Evolutionary conservation across 257 asterid genomes (phyloP).

Genomic region (Solanum arcanum): DNA sequence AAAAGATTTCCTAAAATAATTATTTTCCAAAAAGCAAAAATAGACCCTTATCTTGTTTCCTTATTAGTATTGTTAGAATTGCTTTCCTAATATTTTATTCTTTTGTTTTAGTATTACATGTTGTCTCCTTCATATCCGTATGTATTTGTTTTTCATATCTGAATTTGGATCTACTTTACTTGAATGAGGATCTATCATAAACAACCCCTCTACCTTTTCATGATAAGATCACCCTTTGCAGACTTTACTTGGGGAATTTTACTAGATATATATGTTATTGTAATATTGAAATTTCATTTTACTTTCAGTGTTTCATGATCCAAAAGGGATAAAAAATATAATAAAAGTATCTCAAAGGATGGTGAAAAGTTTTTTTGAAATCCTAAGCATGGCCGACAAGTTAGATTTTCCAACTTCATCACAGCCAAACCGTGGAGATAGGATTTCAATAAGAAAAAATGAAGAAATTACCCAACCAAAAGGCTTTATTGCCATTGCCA

Average conservation of each 20-base stretch:
- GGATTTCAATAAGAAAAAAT: slow-evolving; percentile 28
- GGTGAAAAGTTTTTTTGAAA: slow-evolving; percentile 44
- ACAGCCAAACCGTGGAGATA: slow-evolving; percentile 26
- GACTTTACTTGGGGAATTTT: not conserved
- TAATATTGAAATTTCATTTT: not conserved
- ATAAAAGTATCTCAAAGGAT: slow-evolving; percentile 55
- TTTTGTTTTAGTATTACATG: not conserved
- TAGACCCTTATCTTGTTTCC: not conserved
- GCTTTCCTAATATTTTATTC: not conserved
- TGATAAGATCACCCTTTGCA: not conserved
- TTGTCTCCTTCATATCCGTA: not conserved
- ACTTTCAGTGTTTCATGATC: slow-evolving; percentile 24
- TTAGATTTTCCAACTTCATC: slow-evolving; percentile 25
- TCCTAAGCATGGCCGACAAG: slow-evolving; percentile 35
- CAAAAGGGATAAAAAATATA: slow-evolving; percentile 29
- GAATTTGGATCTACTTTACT: not conserved
- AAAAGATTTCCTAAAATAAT: not conserved
- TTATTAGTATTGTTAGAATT: not conserved
- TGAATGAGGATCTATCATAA: not conserved
- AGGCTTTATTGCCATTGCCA: slow-evolving; percentile 36
- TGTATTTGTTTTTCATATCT: not conserved
- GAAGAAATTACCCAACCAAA: slow-evolving; percentile 21
- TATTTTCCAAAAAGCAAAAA: not conserved
- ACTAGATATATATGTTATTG: not conserved
- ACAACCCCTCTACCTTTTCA: not conserved